phyloP scores from a whole-genome alignment of 2,329 filamentous ascomycete genomes.

The Stachybotrys elegans region DNA sequence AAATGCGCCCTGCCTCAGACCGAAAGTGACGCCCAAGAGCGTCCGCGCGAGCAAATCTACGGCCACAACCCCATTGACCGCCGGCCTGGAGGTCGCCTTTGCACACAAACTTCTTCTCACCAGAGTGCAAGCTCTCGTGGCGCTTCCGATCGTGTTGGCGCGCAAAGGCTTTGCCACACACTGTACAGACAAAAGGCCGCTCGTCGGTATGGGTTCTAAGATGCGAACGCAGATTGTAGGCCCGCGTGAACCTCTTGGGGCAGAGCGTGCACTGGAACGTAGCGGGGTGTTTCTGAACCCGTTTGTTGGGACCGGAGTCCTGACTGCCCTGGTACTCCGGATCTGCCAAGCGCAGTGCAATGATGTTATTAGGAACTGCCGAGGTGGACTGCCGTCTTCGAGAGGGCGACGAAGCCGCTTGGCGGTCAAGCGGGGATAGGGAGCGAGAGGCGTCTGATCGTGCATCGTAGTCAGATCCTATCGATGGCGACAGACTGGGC shows the following conservation, averaged over 20 bases:
- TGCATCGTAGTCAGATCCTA: slow-evolving; percentile 38
- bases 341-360: slow-evolving; percentile 88
- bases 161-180: slow-evolving; percentile 95
- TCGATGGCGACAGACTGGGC: slow-evolving; percentile 44
- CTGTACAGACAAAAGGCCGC: slow-evolving; percentile 92
- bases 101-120: slow-evolving; percentile 98
- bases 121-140: slow-evolving; percentile 91
- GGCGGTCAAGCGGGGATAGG: slow-evolving; percentile 54
- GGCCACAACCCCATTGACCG: slow-evolving; percentile 86
- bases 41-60: slow-evolving; percentile 91
- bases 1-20: slow-evolving; percentile 90
- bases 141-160: slow-evolving; percentile 96
- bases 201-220: slow-evolving; percentile 95
- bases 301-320: slow-evolving; percentile 60
- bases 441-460: slow-evolving; percentile 49
- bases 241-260: slow-evolving; percentile 91
- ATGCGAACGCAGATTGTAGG: slow-evolving; percentile 94
- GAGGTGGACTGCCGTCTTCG: slow-evolving; percentile 57
- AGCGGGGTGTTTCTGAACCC: slow-evolving; percentile 95
- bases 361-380: slow-evolving; percentile 55
- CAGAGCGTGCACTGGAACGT: slow-evolving; percentile 94
- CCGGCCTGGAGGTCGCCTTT: slow-evolving; percentile 81
- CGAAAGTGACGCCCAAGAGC: slow-evolving; percentile 92
- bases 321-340: slow-evolving; percentile 72
- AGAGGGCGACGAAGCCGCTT: slow-evolving; percentile 30